A percentile compares a stretch with the other conserved stretches of the same genome.
Evolutionary conservation across 2,329 filamentous ascomycete species (phyloP).

Genomic region (Pseudogymnoascus sp.): DNA sequence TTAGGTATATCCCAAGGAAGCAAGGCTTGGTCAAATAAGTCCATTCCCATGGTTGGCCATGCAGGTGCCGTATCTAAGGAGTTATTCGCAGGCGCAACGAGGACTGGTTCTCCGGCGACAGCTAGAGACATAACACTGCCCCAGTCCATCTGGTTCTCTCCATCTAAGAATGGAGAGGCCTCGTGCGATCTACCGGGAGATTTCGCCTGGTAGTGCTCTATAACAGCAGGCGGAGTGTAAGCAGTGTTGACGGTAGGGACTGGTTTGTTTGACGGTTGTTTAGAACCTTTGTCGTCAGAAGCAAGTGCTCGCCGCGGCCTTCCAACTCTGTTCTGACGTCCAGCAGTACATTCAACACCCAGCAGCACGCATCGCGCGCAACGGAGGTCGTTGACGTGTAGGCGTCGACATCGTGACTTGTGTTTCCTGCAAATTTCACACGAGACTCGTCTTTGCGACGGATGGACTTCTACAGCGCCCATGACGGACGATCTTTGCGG

Average conservation of each 20-base stretch:
- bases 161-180: neutral
- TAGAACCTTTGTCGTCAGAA: neutral
- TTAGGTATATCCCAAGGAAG: neutral
- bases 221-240: neutral
- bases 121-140: neutral
- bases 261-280: neutral
- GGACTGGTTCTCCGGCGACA: neutral
- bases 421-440: neutral
- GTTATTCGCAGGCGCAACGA: neutral
- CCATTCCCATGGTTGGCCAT: neutral
- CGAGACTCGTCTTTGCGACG: neutral
- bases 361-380: neutral
- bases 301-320: neutral
- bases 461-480: neutral
- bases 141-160: neutral
- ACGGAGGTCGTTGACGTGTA: neutral
- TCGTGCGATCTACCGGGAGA: neutral
- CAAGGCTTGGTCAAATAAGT: neutral
- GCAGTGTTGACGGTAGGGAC: neutral
- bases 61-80: neutral
- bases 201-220: neutral
- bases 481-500: neutral
- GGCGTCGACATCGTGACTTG: slow-evolving; percentile 3
- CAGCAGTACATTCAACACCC: neutral
- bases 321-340: neutral